phyloP scores from a whole-genome alignment of 1,284 basidiomycete genomes.

The Paramarasmius palmivorus region DNA sequence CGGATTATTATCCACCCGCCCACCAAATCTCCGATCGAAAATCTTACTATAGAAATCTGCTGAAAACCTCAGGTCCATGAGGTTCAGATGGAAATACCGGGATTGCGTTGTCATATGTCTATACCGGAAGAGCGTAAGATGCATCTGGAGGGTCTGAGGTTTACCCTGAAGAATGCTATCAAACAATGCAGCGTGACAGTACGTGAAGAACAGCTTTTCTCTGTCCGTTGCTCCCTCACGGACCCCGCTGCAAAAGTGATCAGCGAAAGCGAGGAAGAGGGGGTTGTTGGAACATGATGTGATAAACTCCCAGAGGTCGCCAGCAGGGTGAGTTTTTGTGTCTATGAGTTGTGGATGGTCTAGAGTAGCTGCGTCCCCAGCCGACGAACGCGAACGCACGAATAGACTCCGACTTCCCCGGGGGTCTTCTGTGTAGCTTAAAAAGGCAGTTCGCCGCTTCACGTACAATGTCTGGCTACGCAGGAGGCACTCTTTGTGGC shows the following conservation, averaged over 20 bases:
- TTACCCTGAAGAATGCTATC: slow-evolving; percentile 92
- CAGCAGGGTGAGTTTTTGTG: slow-evolving; percentile 62
- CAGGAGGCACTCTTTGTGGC: slow-evolving; percentile 72
- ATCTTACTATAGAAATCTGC: slow-evolving; percentile 74
- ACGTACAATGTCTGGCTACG: slow-evolving; percentile 85
- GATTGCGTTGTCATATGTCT: slow-evolving; percentile 58
- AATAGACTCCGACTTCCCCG: slow-evolving; percentile 90
- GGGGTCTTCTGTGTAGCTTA: slow-evolving; percentile 92
- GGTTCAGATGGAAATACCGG: slow-evolving; percentile 60
- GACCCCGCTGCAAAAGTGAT: slow-evolving; percentile 71
- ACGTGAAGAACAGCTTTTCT: slow-evolving; percentile 67
- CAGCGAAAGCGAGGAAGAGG: slow-evolving; percentile 74
- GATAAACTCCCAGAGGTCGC: slow-evolving; percentile 81
- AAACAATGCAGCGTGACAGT: slow-evolving; percentile 77
- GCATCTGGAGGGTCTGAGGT: slow-evolving; percentile 70
- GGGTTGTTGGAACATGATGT: slow-evolving; percentile 81
- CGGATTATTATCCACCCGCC: slow-evolving; percentile 58
- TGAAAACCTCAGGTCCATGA: slow-evolving; percentile 71
- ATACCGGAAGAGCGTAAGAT: slow-evolving; percentile 70
- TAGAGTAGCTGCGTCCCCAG: slow-evolving; percentile 73
- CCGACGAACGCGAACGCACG: slow-evolving; percentile 74
- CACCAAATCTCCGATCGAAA: slow-evolving; percentile 70
- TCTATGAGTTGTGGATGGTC: slow-evolving; percentile 80
- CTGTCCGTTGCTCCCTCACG: slow-evolving; percentile 51
- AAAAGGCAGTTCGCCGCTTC: slow-evolving; percentile 88